Conservation (phyloP, 495 filamentous ascomycete genomes). For the Penicillium steckii region DNA sequence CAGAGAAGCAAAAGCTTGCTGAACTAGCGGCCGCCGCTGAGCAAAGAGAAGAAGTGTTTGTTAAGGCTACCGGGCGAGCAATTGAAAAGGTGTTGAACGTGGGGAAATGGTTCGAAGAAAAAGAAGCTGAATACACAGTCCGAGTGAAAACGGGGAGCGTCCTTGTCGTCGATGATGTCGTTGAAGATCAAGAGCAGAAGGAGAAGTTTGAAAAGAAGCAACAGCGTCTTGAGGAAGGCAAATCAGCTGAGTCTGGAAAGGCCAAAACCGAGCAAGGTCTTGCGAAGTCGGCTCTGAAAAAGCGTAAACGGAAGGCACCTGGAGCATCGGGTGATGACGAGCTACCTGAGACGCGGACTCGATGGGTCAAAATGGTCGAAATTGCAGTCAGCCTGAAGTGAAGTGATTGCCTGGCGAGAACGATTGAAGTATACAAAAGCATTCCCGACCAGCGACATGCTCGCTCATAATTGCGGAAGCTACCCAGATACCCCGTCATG, state of each 20-base stretch:
- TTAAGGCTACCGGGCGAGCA: constrained; percentile 79
- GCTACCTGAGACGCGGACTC: constrained; percentile 56
- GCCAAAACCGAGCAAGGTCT: constrained; percentile 1
- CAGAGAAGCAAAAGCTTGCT: constrained; percentile 36
- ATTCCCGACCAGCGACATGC: not conserved
- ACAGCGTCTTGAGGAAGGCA: constrained; percentile 21
- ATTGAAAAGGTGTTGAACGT: constrained; percentile 69
- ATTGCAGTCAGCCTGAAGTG: constrained; percentile 59
- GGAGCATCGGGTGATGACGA: constrained; percentile 46
- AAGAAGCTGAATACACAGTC: constrained; percentile 53
- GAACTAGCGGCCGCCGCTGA: constrained; percentile 39
- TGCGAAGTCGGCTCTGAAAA: constrained; percentile 35
- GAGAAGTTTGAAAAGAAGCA: constrained; percentile 18
- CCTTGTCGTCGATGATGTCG: constrained; percentile 70
- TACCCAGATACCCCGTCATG: not conserved
- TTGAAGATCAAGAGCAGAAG: constrained; percentile 37
- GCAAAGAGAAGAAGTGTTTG: constrained; percentile 58
- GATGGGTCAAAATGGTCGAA: constrained; percentile 67
- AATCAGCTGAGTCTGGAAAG: not conserved
- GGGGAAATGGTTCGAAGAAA: constrained; percentile 61
- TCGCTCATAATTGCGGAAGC: not conserved
- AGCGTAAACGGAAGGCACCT: constrained; percentile 31
- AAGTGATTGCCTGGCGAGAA: too few species aligned
- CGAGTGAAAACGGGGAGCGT: constrained; percentile 62
- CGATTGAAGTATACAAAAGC: not conserved